Evolutionary conservation across 2,329 filamentous ascomycete species (phyloP), one percentile per base, ranked within the genome.

Genomic region (Didymella exigua): DNA sequence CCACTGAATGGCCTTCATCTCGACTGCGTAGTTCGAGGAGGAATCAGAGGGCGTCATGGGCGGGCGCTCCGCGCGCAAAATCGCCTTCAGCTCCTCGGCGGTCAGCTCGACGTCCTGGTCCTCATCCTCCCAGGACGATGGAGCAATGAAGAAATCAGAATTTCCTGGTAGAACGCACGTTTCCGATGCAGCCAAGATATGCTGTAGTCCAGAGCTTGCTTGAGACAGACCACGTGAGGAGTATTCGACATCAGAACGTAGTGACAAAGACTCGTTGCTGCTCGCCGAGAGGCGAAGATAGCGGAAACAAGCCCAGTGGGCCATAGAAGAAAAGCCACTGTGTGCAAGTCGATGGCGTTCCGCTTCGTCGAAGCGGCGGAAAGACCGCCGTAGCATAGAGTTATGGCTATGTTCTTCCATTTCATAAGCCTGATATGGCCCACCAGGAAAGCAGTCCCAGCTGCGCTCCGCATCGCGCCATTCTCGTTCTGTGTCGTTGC

Each of bases 401-500:
- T 43, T 5, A 2, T 36, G n/a, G 18, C 24, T 33, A 13, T 30
- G 42, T 2, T 37, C 11, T 3, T 50, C 29, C 29, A 40, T 14
- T 9, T 21, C 27, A 16, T 29, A n/a, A 1, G 13, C 19, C 23
- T 36, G 29, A 19, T 42, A 47, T 11, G 50, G 50, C 1, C 50
- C 43, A 1, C 50, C 50, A 10, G 43, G 6, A 36, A 53, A 53
- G 2, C 16, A 10, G 6, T 37, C 31, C 50, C 50, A 54, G 23
- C 36, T 19, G 2, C 29, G 44, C 44, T 48, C 43, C 11, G 50
- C 50, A 6, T 42, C 48, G 2, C 43, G 42, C 47, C 38, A 45
- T 16, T 37, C n/a, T 29, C 37, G 18, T 56, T 48, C 34, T 13
- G 31, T 6, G 18, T 30, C 18, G 44, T 48, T 37, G 18, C 54